Conservation (phyloP, 2,329 filamentous ascomycete genomes). For the Colletotrichum australisinense region DNA sequence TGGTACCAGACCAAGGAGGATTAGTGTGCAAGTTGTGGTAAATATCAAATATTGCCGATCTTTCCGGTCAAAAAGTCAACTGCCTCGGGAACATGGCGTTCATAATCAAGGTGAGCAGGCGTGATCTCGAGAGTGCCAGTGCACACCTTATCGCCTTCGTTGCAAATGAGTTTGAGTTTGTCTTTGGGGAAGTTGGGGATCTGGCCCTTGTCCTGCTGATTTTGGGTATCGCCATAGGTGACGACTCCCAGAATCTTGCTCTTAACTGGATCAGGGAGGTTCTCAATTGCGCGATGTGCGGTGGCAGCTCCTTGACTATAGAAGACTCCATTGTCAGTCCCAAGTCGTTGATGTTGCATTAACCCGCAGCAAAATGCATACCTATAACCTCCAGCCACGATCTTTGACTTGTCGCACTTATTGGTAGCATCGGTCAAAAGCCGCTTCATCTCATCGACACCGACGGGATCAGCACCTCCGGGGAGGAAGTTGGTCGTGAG, state of each 20-base stretch:
- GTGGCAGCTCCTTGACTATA: constrained; percentile 47
- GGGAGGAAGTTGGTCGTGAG: constrained; percentile 45
- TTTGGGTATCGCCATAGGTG: constrained; percentile 41
- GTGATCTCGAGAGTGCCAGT: constrained; percentile 47
- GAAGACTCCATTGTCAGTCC: neutral
- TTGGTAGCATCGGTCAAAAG: constrained; percentile 48
- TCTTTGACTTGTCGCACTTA: constrained; percentile 48
- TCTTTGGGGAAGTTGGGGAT: constrained; percentile 48
- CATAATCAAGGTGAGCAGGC: constrained; percentile 50
- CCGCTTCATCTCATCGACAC: constrained; percentile 44
- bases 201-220: constrained; percentile 46
- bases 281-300: constrained; percentile 40
- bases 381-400: constrained; percentile 52
- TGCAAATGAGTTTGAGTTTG: constrained; percentile 53
- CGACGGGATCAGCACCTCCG: constrained; percentile 44
- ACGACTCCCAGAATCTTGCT: constrained; percentile 38
- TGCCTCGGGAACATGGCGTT: constrained; percentile 45
- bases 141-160: constrained; percentile 51
- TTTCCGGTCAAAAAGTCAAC: constrained; percentile 42
- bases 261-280: constrained; percentile 35
- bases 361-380: neutral
- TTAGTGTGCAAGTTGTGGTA: neutral
- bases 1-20: too few relatives aligned
- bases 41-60: constrained; percentile 13
- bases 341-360: neutral